A percentile compares a stretch with the other conserved stretches of the same genome.
Conservation (phyloP, 768 basidiomycete species). For the Lactarius psammicola region DNA sequence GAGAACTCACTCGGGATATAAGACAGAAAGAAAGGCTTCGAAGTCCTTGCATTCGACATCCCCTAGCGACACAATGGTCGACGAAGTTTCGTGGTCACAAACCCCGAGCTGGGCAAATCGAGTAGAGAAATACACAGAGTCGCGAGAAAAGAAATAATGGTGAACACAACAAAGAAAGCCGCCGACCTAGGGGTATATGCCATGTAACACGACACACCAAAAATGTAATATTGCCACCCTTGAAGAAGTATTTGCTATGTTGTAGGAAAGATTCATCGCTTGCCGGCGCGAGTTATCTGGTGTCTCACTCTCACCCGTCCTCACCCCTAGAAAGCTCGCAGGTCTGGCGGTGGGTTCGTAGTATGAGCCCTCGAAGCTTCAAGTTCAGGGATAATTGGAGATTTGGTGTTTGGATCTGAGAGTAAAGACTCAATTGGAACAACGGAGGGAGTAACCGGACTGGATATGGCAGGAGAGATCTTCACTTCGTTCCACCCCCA, state of each 20-base stretch:
- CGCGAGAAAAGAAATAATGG: slow-evolving; percentile 20
- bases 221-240: slow-evolving; percentile 14
- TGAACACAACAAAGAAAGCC: slow-evolving; percentile 19
- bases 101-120: slow-evolving; percentile 10
- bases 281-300: background rate
- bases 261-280: background rate
- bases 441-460: background rate
- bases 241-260: slow-evolving; percentile 9
- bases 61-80: background rate
- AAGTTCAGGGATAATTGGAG: background rate
- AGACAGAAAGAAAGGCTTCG: slow-evolving; percentile 8
- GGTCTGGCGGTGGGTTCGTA: background rate
- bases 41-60: slow-evolving; percentile 17
- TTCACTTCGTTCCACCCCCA: background rate
- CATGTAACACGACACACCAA: slow-evolving; percentile 1
- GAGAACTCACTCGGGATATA: slow-evolving; percentile 13
- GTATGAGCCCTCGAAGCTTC: background rate
- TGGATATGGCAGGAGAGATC: background rate
- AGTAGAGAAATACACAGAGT: slow-evolving; percentile 18
- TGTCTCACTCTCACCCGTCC: background rate
- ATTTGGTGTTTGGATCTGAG: too few relatives aligned
- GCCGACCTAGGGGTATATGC: slow-evolving; percentile 7
- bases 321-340: background rate
- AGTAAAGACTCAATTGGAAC: slow-evolving; percentile 1
- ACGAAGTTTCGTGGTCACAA: slow-evolving; percentile 1